Percentiles rank a stretch among this genome's conserved stretches.
Conservation (phyloP, 2,329 filamentous ascomycete genomes). For the Berkeleyomyces basicola region DNA sequence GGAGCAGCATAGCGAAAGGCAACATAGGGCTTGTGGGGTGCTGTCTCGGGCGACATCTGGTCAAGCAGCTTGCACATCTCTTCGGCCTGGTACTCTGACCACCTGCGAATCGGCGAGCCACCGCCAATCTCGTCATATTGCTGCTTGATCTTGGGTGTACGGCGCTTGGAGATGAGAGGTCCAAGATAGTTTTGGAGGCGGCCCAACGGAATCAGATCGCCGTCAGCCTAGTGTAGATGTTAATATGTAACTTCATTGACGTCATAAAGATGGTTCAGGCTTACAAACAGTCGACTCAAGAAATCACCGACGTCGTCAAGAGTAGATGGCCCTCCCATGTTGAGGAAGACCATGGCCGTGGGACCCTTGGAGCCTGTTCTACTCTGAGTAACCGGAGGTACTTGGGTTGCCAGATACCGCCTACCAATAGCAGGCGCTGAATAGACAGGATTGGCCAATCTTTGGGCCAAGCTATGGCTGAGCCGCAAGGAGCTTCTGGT, state of each 20-base stretch:
- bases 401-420: constrained; percentile 26
- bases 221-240: constrained; percentile 52
- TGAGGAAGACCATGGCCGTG: constrained; percentile 96
- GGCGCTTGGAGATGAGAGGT: constrained; percentile 65
- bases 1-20: constrained; percentile 92
- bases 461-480: constrained; percentile 12
- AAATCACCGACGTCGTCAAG: constrained; percentile 80
- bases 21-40: constrained; percentile 93
- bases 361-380: constrained; percentile 55
- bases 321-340: constrained; percentile 92
- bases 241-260: constrained; percentile 11
- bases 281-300: constrained; percentile 77
- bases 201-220: constrained; percentile 87
- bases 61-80: constrained; percentile 98
- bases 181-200: constrained; percentile 82
- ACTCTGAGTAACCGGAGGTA: constrained; percentile 68
- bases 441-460: constrained; percentile 19
- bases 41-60: constrained; percentile 76
- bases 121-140: constrained; percentile 93
- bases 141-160: constrained; percentile 91
- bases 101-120: constrained; percentile 94
- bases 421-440: constrained; percentile 14
- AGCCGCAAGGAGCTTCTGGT: constrained; percentile 19
- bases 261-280: constrained; percentile 5
- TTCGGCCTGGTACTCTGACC: constrained; percentile 83